Evolutionary conservation across 140 eudicot species (phyloP), one percentile per base, ranked within the genome.

Genomic region (Oenanthe javanica): DNA sequence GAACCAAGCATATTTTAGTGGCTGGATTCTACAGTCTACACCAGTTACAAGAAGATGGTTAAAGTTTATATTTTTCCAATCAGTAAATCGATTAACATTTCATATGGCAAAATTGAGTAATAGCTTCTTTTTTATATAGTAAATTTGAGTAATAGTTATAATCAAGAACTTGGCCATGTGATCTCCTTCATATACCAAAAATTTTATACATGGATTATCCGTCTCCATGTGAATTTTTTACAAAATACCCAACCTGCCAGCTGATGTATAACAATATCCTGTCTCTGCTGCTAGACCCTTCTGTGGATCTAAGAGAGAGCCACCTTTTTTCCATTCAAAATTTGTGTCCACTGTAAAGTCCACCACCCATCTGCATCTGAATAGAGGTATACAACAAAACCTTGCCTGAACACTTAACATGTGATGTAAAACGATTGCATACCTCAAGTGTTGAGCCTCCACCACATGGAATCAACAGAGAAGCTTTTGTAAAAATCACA

Each of bases 361-460:
- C 36, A 31, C 36, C 36, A 57, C 66, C 66, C 12, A 57, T 6
- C 4, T 21, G 27, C 25, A 6, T 19, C 64, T 18, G 25, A 25
- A 13, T 75, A 75, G 49, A 75, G 36, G 5, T 21, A 48, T 47
- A 74, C 6, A 74, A 25, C 40, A 75, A 49, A 49, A 75, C 45
- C 45, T 48, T 5, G 45, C 36, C 27, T 48, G 36, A 75, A 75
- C 21, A 52, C 45, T 75, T 27, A 13, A 38, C 21, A 13, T 11
- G 38, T 23, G 8, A 25, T 27, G 18, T 45, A 6, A 3, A 64
- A 79, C 19, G 55, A 72, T 80, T 84, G 13, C 9, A 45, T 79
- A 92, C 98, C 97, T 94, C 98, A 81, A 94, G 91, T 38, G 88
- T 84, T 12, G 97, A 92, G 87, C 83, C 77, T 76, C 84, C 83